These are phyloP conservation scores for Aspergillus wentii DNA, from an alignment of 495 filamentous ascomycete species.

Conservation along the genomic window DNA sequence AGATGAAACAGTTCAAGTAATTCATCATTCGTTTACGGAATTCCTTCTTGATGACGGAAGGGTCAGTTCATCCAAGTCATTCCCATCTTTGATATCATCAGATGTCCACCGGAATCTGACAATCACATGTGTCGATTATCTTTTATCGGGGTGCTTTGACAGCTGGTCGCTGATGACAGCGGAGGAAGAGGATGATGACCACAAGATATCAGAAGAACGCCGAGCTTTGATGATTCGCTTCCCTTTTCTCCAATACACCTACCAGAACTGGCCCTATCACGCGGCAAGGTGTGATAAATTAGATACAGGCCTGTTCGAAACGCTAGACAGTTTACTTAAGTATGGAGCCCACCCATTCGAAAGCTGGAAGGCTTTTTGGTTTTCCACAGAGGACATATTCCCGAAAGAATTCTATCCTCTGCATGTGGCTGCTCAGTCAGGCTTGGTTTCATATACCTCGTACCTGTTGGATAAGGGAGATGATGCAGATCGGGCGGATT, in stretches of 20 bases:
- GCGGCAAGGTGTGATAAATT: neutral
- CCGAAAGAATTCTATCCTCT: conserved; percentile 1
- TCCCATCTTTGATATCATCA: too few relatives aligned
- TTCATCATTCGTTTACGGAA: conserved; percentile 53
- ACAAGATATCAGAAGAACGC: too few relatives aligned
- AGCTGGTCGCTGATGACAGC: too few relatives aligned
- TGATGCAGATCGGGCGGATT: conserved; percentile 4
- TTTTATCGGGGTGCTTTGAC: neutral
- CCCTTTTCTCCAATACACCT: conserved; percentile 26
- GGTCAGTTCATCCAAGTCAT: too few relatives aligned
- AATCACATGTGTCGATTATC: conserved; percentile 1
- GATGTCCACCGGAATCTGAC: neutral
- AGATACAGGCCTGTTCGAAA: conserved; percentile 5
- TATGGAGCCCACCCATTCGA: conserved; percentile 4
- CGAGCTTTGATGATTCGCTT: too few relatives aligned
- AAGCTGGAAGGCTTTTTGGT: conserved; percentile 1
- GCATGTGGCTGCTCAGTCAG: conserved; percentile 9
- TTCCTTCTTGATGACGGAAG: conserved; percentile 27
- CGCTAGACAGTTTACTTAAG: conserved; percentile 8
- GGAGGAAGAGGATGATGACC: neutral
- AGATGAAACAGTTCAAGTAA: conserved; percentile 44
- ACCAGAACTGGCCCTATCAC: conserved; percentile 21
- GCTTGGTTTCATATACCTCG: conserved; percentile 5
- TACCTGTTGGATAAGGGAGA: conserved; percentile 3
- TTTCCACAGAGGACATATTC: too few relatives aligned